Conservation (phyloP, 352 stramenopile genomes). For the Globisporangium nagaii region DNA sequence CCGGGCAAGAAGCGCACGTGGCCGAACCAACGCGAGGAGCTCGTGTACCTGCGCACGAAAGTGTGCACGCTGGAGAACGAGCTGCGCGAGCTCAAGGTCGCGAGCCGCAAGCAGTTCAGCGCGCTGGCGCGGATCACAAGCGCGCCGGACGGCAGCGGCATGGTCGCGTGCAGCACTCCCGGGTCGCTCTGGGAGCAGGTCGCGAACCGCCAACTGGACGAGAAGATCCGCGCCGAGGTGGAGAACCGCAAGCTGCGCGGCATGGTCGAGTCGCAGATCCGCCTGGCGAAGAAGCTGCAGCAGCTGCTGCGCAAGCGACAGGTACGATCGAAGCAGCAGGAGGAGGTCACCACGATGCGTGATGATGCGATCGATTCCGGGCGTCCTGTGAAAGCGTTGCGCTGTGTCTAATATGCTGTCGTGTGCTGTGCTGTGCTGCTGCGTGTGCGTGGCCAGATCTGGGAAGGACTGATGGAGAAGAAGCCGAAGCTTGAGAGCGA, state of each 20-base stretch:
- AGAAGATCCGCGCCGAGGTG: conserved; percentile 12
- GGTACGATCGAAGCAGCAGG: too few relatives aligned
- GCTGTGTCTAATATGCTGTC: background rate
- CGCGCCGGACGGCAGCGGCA: background rate
- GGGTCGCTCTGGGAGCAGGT: conserved; percentile 17
- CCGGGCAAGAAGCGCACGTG: conserved; percentile 6
- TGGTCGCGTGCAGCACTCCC: conserved; percentile 7
- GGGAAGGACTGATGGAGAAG: conserved; percentile 8
- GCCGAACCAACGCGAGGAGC: conserved; percentile 15
- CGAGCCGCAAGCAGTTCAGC: conserved; percentile 9
- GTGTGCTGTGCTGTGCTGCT: background rate
- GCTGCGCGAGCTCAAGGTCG: conserved; percentile 12
- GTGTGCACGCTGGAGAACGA: conserved; percentile 15
- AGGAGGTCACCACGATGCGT: too few relatives aligned
- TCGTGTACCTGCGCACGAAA: conserved; percentile 12
- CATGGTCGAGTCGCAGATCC: conserved; percentile 15
- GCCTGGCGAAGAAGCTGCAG: conserved; percentile 11
- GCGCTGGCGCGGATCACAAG: conserved; percentile 6
- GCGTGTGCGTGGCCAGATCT: conserved; percentile 1
- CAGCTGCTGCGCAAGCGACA: conserved; percentile 13
- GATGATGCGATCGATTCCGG: too few relatives aligned
- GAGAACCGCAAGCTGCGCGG: conserved; percentile 14
- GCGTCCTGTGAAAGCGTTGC: too few relatives aligned
- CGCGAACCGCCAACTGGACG: conserved; percentile 15
- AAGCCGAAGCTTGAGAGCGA: conserved; percentile 8